phyloP scores from a whole-genome alignment of 352 stramenopile species.

The Blastocystis sp. region DNA sequence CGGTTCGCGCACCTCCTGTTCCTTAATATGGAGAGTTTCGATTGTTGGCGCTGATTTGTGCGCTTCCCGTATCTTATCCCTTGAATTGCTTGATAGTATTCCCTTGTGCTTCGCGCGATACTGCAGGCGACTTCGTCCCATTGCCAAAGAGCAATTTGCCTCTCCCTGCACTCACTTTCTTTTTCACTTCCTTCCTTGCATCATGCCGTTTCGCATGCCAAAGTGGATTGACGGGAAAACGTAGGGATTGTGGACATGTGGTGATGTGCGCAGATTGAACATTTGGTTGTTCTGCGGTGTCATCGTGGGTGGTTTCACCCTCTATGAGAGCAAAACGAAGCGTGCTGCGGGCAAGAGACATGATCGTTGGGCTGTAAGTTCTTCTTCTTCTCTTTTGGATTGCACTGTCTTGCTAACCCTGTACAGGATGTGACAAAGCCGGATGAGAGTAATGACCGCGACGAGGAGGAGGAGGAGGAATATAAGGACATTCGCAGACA shows the following conservation, averaged over 20 bases:
- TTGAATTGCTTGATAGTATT: conserved; percentile 52
- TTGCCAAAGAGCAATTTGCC: not conserved
- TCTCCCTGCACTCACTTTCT: not conserved
- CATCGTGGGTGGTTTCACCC: conserved; percentile 31
- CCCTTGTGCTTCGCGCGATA: conserved; percentile 57
- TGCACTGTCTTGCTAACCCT: not conserved
- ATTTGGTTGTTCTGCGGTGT: conserved; percentile 54
- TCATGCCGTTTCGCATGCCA: conserved; percentile 23
- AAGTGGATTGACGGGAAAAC: conserved; percentile 25
- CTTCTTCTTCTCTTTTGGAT: not conserved
- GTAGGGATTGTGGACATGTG: not conserved
- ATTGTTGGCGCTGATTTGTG: not conserved
- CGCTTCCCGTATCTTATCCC: conserved; percentile 43
- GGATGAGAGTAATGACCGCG: not conserved
- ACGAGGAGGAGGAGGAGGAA: conserved; percentile 25
- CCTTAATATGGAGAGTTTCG: not conserved
- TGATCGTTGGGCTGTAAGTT: conserved; percentile 42
- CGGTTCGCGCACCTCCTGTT: no score
- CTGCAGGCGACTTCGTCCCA: conserved; percentile 39
- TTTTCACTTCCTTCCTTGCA: not conserved
- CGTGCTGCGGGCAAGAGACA: not conserved
- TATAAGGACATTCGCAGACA: not conserved
- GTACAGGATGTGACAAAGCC: conserved; percentile 17
- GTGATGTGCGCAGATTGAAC: conserved; percentile 7
- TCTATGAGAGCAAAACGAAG: conserved; percentile 30